Evolutionary conservation across 2,329 filamentous ascomycete species (phyloP).

Genomic region (Hirsutella minnesotensis): DNA sequence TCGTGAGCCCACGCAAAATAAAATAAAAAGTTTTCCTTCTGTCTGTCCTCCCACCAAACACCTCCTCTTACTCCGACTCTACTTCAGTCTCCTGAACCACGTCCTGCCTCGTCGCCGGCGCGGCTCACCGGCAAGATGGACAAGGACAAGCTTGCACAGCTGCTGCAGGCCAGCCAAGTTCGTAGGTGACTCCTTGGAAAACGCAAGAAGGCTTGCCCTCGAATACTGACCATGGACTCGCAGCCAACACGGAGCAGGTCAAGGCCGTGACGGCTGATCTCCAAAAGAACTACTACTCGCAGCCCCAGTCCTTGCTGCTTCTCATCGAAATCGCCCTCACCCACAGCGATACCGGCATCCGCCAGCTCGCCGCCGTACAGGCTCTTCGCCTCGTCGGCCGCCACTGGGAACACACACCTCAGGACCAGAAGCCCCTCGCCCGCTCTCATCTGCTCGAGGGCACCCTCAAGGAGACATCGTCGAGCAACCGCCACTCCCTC

Average conservation of each 20-base stretch:
- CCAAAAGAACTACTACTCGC: constrained; percentile 86
- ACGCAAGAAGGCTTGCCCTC: not conserved
- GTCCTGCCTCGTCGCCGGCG: not conserved
- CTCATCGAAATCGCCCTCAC: constrained; percentile 82
- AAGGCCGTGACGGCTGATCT: constrained; percentile 84
- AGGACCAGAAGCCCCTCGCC: constrained; percentile 67
- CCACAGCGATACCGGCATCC: constrained; percentile 59
- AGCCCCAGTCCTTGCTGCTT: constrained; percentile 71
- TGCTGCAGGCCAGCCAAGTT: constrained; percentile 78
- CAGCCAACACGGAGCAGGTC: constrained; percentile 80
- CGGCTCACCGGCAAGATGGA: constrained; percentile 22
- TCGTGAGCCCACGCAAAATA: not conserved
- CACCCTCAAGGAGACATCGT: constrained; percentile 66
- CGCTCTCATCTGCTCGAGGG: constrained; percentile 75
- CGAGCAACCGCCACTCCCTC: constrained; percentile 71
- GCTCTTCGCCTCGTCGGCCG: constrained; percentile 69
- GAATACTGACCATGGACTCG: constrained; percentile 3
- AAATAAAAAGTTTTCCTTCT: not conserved
- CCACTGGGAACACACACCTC: constrained; percentile 69
- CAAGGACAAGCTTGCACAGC: constrained; percentile 65
- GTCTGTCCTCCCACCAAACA: not conserved
- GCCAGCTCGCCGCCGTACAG: constrained; percentile 88
- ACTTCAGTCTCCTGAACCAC: not conserved
- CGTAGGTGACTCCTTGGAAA: constrained; percentile 45
- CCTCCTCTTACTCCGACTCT: not conserved